Evolutionary conservation across 768 basidiomycete genomes (phyloP).

Genomic region (Leucocoprinus sp.): DNA sequence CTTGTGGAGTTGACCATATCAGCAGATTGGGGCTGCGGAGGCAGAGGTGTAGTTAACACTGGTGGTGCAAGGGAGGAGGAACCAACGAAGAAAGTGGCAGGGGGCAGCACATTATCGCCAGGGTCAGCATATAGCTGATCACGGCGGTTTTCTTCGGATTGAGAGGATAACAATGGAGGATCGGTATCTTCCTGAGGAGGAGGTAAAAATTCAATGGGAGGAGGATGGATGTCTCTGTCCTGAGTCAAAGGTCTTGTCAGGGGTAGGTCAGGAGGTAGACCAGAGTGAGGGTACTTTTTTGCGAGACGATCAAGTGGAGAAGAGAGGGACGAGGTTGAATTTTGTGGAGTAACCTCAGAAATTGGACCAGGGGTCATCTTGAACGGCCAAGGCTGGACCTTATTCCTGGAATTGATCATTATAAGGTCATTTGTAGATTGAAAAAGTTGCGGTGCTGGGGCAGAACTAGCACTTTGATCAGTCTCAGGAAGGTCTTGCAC

Average conservation of each 20-base stretch:
- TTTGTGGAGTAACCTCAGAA: slow-evolving; percentile 7
- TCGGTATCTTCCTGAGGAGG: slow-evolving; percentile 14
- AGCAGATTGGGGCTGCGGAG: slow-evolving; percentile 1
- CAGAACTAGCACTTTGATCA: neutral
- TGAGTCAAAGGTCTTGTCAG: slow-evolving; percentile 12
- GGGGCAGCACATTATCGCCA: slow-evolving; percentile 18
- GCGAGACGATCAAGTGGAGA: slow-evolving; percentile 14
- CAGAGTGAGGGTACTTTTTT: slow-evolving; percentile 23
- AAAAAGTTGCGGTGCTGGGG: neutral
- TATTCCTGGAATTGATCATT: slow-evolving; percentile 5
- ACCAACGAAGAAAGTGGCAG: slow-evolving; percentile 39
- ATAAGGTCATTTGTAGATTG: neutral
- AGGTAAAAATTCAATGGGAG: slow-evolving; percentile 28
- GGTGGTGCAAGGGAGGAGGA: slow-evolving; percentile 26
- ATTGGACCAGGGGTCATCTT: slow-evolving; percentile 15
- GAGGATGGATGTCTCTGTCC: slow-evolving; percentile 14
- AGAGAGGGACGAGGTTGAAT: slow-evolving; percentile 16
- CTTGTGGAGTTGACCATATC: slow-evolving; percentile 24
- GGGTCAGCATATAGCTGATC: slow-evolving; percentile 5
- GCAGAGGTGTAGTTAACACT: slow-evolving; percentile 14
- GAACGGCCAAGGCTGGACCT: slow-evolving; percentile 8
- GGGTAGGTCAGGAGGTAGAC: slow-evolving; percentile 24
- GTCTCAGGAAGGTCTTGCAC: neutral
- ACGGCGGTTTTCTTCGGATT: slow-evolving; percentile 16
- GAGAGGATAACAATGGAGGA: slow-evolving; percentile 22